A percentile compares a stretch with the other conserved stretches of the same genome.
These are phyloP conservation scores for Kurtzmaniella cleridarum DNA, from an alignment of 805 yeast genomes.

Conservation along the genomic window DNA sequence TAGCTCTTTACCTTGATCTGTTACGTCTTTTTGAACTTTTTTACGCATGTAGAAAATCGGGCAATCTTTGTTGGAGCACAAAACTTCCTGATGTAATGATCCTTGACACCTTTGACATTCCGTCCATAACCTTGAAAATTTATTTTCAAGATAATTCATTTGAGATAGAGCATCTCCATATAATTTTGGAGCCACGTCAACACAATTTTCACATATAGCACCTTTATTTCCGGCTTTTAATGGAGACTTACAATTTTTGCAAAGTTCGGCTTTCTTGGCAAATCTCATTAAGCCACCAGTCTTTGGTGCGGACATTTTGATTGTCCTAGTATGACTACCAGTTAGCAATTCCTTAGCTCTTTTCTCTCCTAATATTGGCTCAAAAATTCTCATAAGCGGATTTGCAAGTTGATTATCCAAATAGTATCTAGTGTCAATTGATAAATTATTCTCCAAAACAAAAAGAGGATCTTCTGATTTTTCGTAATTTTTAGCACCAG, in stretches of 20 bases:
- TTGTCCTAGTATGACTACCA: slow-evolving; percentile 80
- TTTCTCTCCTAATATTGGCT: slow-evolving; percentile 87
- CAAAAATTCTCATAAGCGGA: slow-evolving; percentile 89
- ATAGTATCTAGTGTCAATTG: slow-evolving; percentile 92
- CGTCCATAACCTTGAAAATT: slow-evolving; percentile 90
- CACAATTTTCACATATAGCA: slow-evolving; percentile 78
- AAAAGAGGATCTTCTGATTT: slow-evolving; percentile 95
- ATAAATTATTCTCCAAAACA: slow-evolving; percentile 85
- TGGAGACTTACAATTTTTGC: slow-evolving; percentile 86
- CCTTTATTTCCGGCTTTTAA: slow-evolving; percentile 56
- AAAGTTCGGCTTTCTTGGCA: slow-evolving; percentile 81
- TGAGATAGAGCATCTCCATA: slow-evolving; percentile 78
- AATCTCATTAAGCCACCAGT: slow-evolving; percentile 88
- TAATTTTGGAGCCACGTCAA: slow-evolving; percentile 63
- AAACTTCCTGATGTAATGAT: slow-evolving; percentile 88
- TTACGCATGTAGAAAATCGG: slow-evolving; percentile 97
- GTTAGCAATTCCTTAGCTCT: slow-evolving; percentile 74
- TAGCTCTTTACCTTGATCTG: slow-evolving; percentile 52
- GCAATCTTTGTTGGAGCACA: slow-evolving; percentile 94
- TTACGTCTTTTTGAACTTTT: slow-evolving; percentile 71
- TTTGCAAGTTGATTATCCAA: slow-evolving; percentile 89
- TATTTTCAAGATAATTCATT: slow-evolving; percentile 73
- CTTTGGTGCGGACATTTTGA: slow-evolving; percentile 67
- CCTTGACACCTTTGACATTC: slow-evolving; percentile 98
- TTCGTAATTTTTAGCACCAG: slow-evolving; percentile 84